A percentile compares a stretch with the other conserved stretches of the same genome.
phyloP scores from a whole-genome alignment of 2,329 filamentous ascomycete species.

The Epicoccum sorghinum region DNA sequence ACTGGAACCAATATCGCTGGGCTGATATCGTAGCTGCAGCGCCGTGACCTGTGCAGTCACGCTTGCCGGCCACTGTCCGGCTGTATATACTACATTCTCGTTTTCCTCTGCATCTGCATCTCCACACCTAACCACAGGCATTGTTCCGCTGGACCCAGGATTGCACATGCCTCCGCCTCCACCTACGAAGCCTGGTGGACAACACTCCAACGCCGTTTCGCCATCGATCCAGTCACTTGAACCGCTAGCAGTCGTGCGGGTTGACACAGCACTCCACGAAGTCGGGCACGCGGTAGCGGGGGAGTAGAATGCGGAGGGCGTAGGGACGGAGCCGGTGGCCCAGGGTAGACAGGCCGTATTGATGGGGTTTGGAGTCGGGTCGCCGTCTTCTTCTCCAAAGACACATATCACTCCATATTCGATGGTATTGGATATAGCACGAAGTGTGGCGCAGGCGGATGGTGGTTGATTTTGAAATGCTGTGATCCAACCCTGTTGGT shows the following conservation, averaged over 20 bases:
- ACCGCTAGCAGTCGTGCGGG: constrained; percentile 18
- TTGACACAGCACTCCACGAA: constrained; percentile 28
- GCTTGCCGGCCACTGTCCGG: constrained; percentile 17
- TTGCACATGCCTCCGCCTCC: constrained; percentile 21
- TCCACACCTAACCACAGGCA: constrained; percentile 23
- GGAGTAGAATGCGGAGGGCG: constrained; percentile 27
- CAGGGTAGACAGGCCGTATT: constrained; percentile 56
- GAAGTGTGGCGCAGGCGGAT: constrained; percentile 26
- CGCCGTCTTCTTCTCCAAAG: constrained; percentile 78
- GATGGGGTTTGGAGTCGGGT: constrained; percentile 76
- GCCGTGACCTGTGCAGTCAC: constrained; percentile 20
- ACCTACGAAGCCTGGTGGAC: constrained; percentile 27
- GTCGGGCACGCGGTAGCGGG: constrained; percentile 32
- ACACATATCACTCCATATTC: constrained; percentile 83
- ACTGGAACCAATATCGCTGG: constrained; percentile 12
- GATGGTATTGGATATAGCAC: constrained; percentile 17
- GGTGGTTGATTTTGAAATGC: constrained; percentile 24
- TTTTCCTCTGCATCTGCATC: constrained; percentile 34
- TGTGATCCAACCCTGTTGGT: constrained; percentile 25
- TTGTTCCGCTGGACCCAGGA: constrained; percentile 16
- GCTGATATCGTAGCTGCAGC: constrained; percentile 25
- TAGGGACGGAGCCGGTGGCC: constrained; percentile 20
- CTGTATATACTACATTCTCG: constrained; percentile 18
- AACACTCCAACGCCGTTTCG: constrained; percentile 32
- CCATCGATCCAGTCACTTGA: constrained; percentile 23